Evolutionary conservation across 345 rosid species (phyloP), one percentile per base, ranked within the genome.

Genomic region (Lepidium sativum): DNA sequence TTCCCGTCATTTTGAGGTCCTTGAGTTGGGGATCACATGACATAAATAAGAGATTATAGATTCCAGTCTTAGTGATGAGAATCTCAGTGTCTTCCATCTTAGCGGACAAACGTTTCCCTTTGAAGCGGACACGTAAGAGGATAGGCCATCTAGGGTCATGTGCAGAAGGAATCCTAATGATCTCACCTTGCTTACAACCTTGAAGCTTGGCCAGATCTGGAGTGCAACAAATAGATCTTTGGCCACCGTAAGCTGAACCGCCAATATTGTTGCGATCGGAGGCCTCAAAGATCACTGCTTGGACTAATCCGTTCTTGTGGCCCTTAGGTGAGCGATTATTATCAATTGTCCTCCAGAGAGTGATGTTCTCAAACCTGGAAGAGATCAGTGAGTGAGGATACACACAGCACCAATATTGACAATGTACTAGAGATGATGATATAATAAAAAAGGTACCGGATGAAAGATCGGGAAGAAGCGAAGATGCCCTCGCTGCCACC

Each of bases 161-260:
- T 0, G 86, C 68, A 23, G 99, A 90, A 50, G 99, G 96, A 38
- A 83, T 85, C 77, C 92, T 80, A 49, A 94, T 83, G 70, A 94
- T 85, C 78, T 90, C 89, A 37, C 97, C 96, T 69, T 90, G 95
- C 75, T 84, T 86, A 80, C 99, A 94, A 9, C 97, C 96, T 79
- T 88, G 95, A 27, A 90, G 75, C 84, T 91, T 90, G 49, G 99
- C 86, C 63, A 94, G 97, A 81, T 90, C 99, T 50, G 96, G 81
- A 7, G 97, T 88, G 80, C 99, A 94, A 56, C 99, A 94, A 48
- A 94, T 88, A 5, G 97, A 91, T 74, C 99, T 85, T 59, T 94
- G 99, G 34, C 99, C 97, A 7, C 99, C 99, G 71, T 90, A 94
- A 51, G 97, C 99, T 44, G 99, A 94, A 71, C 99, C 99, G 44